Percentiles rank a stretch among this genome's conserved stretches.
phyloP scores from a whole-genome alignment of 306 rosid genomes.

The Trifolium subterraneum region DNA sequence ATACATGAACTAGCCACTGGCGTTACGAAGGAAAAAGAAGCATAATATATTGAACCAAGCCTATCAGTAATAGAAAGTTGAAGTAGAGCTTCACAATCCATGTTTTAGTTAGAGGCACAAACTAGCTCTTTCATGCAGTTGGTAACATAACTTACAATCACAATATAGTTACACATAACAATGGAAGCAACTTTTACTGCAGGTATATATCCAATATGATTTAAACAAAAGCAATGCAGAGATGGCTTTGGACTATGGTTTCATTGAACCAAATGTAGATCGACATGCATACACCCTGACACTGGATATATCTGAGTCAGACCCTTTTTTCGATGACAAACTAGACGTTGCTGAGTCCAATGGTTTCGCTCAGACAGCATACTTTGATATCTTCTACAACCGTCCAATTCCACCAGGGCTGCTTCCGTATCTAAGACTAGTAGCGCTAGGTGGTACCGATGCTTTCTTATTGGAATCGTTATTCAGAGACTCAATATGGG shows the following conservation, averaged over 20 bases:
- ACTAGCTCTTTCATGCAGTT: constrained; percentile 2
- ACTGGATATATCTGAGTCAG: constrained; percentile 74
- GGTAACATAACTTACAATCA: constrained; percentile 21
- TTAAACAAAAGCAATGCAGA: constrained; percentile 91
- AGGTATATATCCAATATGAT: constrained; percentile 90
- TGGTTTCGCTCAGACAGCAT: constrained; percentile 71
- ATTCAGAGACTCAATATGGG: constrained; percentile 83
- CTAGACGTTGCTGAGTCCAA: constrained; percentile 85
- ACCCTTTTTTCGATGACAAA: constrained; percentile 84
- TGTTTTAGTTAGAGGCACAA: constrained; percentile 11
- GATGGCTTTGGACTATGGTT: constrained; percentile 91
- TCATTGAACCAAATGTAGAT: constrained; percentile 63
- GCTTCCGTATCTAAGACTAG: constrained; percentile 78
- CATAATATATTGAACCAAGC: constrained; percentile 7
- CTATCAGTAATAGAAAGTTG: constrained; percentile 27
- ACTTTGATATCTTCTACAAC: constrained; percentile 71
- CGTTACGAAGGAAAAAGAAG: constrained; percentile 17
- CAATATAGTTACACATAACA: constrained; percentile 5
- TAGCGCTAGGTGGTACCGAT: constrained; percentile 84
- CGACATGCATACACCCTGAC: constrained; percentile 81
- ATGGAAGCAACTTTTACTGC: constrained; percentile 38
- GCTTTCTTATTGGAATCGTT: constrained; percentile 86
- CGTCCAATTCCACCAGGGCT: constrained; percentile 67
- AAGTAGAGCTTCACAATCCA: constrained; percentile 9
- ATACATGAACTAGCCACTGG: constrained; percentile 21